phyloP scores from a whole-genome alignment of 768 basidiomycete species.

The Boletus tomentosulus region DNA sequence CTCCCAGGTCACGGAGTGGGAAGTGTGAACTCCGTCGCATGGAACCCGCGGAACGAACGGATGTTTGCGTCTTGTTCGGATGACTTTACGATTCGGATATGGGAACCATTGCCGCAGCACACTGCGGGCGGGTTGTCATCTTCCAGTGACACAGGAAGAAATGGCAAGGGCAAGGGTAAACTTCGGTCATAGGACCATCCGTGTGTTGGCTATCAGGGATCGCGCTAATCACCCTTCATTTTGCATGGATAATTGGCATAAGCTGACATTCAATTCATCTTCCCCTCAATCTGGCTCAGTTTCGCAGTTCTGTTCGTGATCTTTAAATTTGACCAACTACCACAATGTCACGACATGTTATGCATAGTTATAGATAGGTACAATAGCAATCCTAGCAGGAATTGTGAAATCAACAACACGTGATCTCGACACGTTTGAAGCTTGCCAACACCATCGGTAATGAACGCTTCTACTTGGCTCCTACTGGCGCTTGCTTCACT shows the following conservation, averaged over 20 bases:
- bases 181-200: slow-evolving; percentile 40
- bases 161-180: slow-evolving; percentile 66
- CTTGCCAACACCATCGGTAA: background rate
- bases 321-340: slow-evolving; percentile 9
- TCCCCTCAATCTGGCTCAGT: slow-evolving; percentile 18
- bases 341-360: slow-evolving; percentile 28
- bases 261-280: slow-evolving; percentile 28
- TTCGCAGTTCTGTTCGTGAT: slow-evolving; percentile 21
- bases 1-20: slow-evolving; percentile 84
- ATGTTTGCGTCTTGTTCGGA: slow-evolving; percentile 98
- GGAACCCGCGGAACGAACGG: slow-evolving; percentile 85
- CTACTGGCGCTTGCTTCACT: slow-evolving; percentile 5
- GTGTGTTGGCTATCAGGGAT: background rate
- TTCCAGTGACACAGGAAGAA: slow-evolving; percentile 21
- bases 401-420: slow-evolving; percentile 21
- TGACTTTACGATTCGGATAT: slow-evolving; percentile 86
- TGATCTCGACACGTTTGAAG: slow-evolving; percentile 13
- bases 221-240: slow-evolving; percentile 21
- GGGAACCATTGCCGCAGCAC: slow-evolving; percentile 50
- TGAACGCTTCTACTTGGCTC: slow-evolving; percentile 5
- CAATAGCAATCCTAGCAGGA: slow-evolving; percentile 26
- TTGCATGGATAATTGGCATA: slow-evolving; percentile 28
- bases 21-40: slow-evolving; percentile 92
- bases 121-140: slow-evolving; percentile 17
- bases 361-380: slow-evolving; percentile 31